Percentiles rank a stretch among this genome's conserved stretches.
These are phyloP conservation scores for Solanum hybrid DNA, from an alignment of 305 asterid species.

Conservation along the genomic window DNA sequence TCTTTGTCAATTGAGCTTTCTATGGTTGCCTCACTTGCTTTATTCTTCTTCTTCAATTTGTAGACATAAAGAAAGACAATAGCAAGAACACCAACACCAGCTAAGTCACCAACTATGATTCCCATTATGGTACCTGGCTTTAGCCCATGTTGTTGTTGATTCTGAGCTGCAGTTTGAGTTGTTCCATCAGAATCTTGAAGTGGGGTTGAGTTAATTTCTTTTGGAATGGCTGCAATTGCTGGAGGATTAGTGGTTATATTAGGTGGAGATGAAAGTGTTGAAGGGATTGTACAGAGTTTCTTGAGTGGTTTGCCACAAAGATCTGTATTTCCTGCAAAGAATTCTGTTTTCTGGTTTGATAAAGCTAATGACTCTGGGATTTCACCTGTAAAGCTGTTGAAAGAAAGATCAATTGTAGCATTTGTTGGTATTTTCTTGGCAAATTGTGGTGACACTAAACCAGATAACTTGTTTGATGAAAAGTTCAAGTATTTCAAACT, in stretches of 20 bases:
- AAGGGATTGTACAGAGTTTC: conserved; percentile 59
- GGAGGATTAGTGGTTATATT: conserved; percentile 42
- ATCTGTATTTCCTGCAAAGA: conserved; percentile 51
- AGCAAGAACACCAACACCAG: conserved; percentile 59
- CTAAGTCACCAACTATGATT: conserved; percentile 56
- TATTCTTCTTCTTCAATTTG: conserved; percentile 38
- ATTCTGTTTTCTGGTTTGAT: conserved; percentile 52
- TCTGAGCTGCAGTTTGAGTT: conserved; percentile 15
- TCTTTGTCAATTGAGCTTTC: conserved; percentile 15
- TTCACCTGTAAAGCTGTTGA: conserved; percentile 68
- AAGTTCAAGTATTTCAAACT: conserved; percentile 58
- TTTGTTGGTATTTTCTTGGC: conserved; percentile 48
- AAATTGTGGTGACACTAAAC: conserved; percentile 38
- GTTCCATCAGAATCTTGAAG: conserved; percentile 20
- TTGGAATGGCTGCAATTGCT: conserved; percentile 89
- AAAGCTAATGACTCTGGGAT: conserved; percentile 46
- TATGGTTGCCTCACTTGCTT: conserved; percentile 5
- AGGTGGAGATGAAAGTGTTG: conserved; percentile 51
- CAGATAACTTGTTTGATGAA: conserved; percentile 67
- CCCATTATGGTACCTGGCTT: conserved; percentile 56
- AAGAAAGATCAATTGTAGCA: conserved; percentile 63
- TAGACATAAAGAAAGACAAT: conserved; percentile 36
- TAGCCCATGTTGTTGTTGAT: conserved; percentile 32
- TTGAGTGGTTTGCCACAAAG: conserved; percentile 80
- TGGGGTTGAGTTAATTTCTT: conserved; percentile 34